Base-by-base conservation (phyloP, 2,329 filamentous ascomycete species). In the Monilinia polystroma region DNA sequence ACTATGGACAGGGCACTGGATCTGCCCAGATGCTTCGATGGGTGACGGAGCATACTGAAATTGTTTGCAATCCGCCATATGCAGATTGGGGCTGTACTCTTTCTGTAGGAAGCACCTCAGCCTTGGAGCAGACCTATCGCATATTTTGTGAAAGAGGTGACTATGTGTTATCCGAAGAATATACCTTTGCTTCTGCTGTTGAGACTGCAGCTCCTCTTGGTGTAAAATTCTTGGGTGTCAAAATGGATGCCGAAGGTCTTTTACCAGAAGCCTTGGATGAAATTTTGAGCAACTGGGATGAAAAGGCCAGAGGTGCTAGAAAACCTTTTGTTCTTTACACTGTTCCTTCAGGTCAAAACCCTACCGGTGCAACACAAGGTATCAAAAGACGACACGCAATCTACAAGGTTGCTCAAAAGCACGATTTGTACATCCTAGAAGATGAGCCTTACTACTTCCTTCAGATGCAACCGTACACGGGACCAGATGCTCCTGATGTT, bases 1-100 rank as follows among this genome's bases (percentile, higher is more conserved):
- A 99, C 80, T 99, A 99, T 77, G 92, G 91, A 45, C 93, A 97
- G 79, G 89, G 93, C 11, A 87, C 87, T 23, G 95, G 95, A 23
- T 87, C 92, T 14, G 90, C 92, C 4, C 95, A 97, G 79, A 83
- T 99, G 77, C 81, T 97, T 70, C 88, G 95, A 68, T 98, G 91
- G 80, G 83, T 98, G 62, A 96, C 93, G 0, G 95, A 99, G 81
- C 95, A 98, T 79, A 96, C 93, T 0, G 94, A 99, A 79, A 87
- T 98, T 66, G 87, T 97, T 20, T 91, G 92, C 78, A 84, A 87
- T 69, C 93, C 94, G 20, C 92, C 91, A 0, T 98, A 98, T 76
- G 84, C 88, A 23, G 93, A 99, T 80, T 99, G 95, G 95, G 84
- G 86, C 70, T 91, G 91, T 73, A 89, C 88, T 65, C 83, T 97